phyloP scores from a whole-genome alignment of 345 rosid genomes.

The Passiflora organensis region DNA sequence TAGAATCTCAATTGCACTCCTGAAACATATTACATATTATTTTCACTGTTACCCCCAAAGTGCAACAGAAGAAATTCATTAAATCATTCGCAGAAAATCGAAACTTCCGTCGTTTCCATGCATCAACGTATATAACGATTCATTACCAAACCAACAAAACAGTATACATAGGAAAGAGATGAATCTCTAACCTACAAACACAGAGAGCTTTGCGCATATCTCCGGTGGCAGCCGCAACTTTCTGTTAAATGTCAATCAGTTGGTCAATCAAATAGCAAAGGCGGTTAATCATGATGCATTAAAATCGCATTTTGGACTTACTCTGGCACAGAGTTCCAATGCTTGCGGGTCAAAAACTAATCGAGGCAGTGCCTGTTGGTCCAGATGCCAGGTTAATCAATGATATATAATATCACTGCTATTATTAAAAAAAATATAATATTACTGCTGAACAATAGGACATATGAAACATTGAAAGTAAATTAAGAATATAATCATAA shows the following conservation, averaged over 20 bases:
- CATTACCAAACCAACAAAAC: not conserved
- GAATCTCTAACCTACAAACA: conserved; percentile 58
- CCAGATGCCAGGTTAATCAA: conserved; percentile 6
- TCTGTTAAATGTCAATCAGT: conserved; percentile 37
- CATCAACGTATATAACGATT: not conserved
- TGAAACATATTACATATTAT: conserved; percentile 22
- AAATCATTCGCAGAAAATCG: not conserved
- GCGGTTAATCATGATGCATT: not conserved
- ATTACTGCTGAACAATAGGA: too few relatives aligned
- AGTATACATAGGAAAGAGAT: not conserved
- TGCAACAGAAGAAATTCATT: not conserved
- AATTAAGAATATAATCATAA: too few relatives aligned
- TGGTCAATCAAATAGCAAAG: not conserved
- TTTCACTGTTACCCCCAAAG: not conserved
- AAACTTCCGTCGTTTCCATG: not conserved
- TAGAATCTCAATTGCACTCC: conserved; percentile 74
- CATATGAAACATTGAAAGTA: too few relatives aligned
- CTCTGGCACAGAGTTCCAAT: conserved; percentile 93
- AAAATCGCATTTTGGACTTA: conserved; percentile 32
- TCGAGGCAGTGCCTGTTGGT: conserved; percentile 54
- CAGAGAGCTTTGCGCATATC: conserved; percentile 92
- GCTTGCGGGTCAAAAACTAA: conserved; percentile 69
- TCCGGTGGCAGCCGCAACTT: conserved; percentile 92
- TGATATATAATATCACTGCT: too few relatives aligned
- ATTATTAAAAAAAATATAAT: too few relatives aligned